Conservation (phyloP, 805 yeast genomes). For the Candida awuae region DNA sequence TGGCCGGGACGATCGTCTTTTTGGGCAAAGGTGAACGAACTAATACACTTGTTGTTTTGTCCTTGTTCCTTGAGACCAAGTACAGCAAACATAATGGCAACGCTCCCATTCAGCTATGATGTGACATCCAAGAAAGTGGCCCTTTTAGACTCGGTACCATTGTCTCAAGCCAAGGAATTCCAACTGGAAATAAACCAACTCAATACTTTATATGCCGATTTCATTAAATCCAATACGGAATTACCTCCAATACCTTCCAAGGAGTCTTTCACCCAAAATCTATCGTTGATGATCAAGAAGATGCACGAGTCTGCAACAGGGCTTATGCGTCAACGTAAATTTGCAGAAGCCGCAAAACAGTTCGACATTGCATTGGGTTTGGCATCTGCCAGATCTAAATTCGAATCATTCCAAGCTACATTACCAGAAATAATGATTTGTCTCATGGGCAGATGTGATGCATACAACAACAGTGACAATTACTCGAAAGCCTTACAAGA, state of each 20-base stretch:
- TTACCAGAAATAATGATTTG: conserved; percentile 60
- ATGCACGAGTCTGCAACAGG: conserved; percentile 57
- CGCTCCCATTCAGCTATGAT: conserved; percentile 28
- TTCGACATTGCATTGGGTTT: conserved; percentile 60
- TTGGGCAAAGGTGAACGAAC: too few relatives aligned
- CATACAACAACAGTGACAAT: conserved; percentile 47
- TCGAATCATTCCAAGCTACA: conserved; percentile 67
- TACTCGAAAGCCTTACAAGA: conserved; percentile 59
- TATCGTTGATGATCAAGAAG: conserved; percentile 53
- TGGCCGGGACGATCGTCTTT: too few relatives aligned
- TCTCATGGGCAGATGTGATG: conserved; percentile 65
- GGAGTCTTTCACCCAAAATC: conserved; percentile 47
- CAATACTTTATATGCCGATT: conserved; percentile 32
- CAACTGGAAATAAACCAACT: conserved; percentile 28
- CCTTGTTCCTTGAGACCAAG: too few relatives aligned
- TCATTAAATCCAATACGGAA: conserved; percentile 37
- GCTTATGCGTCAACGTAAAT: conserved; percentile 46
- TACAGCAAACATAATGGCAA: conserved; percentile 1
- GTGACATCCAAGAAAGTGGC: conserved; percentile 24
- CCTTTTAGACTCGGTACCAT: conserved; percentile 17
- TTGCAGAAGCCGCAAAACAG: conserved; percentile 54
- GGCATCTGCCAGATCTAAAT: conserved; percentile 59
- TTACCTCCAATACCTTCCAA: conserved; percentile 50
- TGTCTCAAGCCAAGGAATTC: conserved; percentile 18
- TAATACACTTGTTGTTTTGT: too few relatives aligned